Evolutionary conservation across 2,329 filamentous ascomycete species (phyloP).

Genomic region (Alternaria consortialis): DNA sequence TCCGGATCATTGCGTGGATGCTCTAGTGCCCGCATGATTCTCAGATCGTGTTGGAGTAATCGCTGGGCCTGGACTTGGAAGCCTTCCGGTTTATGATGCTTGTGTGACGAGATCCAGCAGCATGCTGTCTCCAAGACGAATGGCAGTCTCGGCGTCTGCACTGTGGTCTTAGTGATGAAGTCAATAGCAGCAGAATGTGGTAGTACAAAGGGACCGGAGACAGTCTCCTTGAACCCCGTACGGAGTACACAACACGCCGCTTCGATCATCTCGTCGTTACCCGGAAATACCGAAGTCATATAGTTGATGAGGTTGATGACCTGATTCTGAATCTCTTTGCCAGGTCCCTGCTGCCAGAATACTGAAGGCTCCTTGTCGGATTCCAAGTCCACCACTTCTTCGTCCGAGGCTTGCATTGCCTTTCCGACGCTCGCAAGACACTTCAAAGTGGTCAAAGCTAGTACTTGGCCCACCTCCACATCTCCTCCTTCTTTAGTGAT

Average conservation of each 20-base stretch:
- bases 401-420: constrained; percentile 73
- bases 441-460: constrained; percentile 65
- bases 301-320: constrained; percentile 62
- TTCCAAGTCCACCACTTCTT: constrained; percentile 74
- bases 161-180: constrained; percentile 68
- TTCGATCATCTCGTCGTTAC: constrained; percentile 74
- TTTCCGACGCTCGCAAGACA: constrained; percentile 76
- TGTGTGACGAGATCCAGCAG: constrained; percentile 64
- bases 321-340: constrained; percentile 60
- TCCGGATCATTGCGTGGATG: constrained; percentile 73
- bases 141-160: constrained; percentile 72
- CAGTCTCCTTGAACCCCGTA: constrained; percentile 77
- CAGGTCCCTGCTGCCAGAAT: constrained; percentile 62
- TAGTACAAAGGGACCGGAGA: constrained; percentile 80
- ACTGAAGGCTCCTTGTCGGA: constrained; percentile 51
- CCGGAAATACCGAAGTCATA: constrained; percentile 63
- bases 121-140: constrained; percentile 75
- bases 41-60: constrained; percentile 67
- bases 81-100: constrained; percentile 54
- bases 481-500: constrained; percentile 46
- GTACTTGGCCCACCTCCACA: constrained; percentile 53
- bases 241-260: constrained; percentile 75
- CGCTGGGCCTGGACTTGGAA: constrained; percentile 41
- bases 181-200: constrained; percentile 70
- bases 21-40: constrained; percentile 69